These are phyloP conservation scores for Rutidosis leptorrhynchoides DNA, from an alignment of 129 eudicot species.

Conservation along the genomic window DNA sequence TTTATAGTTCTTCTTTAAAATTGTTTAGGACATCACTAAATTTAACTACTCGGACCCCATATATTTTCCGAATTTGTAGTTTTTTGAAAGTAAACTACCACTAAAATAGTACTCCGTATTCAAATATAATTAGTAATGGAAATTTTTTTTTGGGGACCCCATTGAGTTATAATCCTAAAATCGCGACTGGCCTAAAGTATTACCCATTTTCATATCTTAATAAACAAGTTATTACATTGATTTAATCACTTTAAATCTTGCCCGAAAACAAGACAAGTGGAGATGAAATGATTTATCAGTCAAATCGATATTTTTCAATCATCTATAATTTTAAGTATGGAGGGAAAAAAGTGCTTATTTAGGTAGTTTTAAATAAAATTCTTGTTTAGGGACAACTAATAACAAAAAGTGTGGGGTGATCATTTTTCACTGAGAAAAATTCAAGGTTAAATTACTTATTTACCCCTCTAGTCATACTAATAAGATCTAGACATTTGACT, in stretches of 20 bases:
- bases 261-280: background rate
- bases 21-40: too few species aligned
- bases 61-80: too few species aligned
- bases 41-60: too few species aligned
- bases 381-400: background rate
- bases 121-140: too few species aligned
- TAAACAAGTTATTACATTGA: background rate
- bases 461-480: slow-evolving; percentile 1
- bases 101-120: too few species aligned
- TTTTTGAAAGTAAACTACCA: too few species aligned
- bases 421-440: background rate
- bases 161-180: too few species aligned
- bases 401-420: background rate
- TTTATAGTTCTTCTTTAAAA: too few species aligned
- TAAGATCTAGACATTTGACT: slow-evolving; percentile 1
- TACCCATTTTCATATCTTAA: background rate
- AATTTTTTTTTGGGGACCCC: too few species aligned
- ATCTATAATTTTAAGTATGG: background rate
- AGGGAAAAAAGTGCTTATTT: background rate
- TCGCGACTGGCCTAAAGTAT: background rate
- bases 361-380: background rate
- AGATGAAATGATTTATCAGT: slow-evolving; percentile 5
- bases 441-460: slow-evolving; percentile 6
- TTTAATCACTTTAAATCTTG: background rate
- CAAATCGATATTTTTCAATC: slow-evolving; percentile 4